These are phyloP conservation scores for Fusarium torulosum DNA, from an alignment of 2,329 filamentous ascomycete species.

Conservation along the genomic window DNA sequence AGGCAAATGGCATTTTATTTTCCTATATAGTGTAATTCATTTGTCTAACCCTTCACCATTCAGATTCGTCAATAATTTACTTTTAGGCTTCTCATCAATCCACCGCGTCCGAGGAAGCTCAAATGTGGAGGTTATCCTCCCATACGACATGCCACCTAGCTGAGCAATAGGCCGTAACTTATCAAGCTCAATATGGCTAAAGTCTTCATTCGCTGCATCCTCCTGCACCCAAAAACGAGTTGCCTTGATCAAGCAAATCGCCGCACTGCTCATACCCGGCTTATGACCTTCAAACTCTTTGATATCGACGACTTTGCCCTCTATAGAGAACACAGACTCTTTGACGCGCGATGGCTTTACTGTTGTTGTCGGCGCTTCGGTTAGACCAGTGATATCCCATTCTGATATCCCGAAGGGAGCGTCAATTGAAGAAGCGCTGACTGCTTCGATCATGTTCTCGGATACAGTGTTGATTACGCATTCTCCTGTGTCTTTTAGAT, in stretches of 20 bases:
- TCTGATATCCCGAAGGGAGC: constrained; percentile 81
- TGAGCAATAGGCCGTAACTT: constrained; percentile 83
- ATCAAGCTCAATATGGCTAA: constrained; percentile 79
- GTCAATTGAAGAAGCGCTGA: constrained; percentile 82
- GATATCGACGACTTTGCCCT: constrained; percentile 81
- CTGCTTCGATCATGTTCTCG: constrained; percentile 87
- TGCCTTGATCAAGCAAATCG: constrained; percentile 83
- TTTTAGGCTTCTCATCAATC: background rate
- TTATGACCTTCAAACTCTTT: constrained; percentile 82
- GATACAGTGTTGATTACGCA: constrained; percentile 89
- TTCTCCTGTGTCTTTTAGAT: constrained; percentile 78
- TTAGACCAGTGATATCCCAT: constrained; percentile 84
- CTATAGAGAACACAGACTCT: constrained; percentile 86
- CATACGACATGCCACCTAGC: constrained; percentile 89
- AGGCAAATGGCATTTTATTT: too few relatives aligned
- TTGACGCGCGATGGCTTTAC: constrained; percentile 80
- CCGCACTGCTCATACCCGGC: constrained; percentile 80
- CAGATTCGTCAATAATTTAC: background rate
- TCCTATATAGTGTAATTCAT: too few relatives aligned
- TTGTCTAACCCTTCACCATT: background rate
- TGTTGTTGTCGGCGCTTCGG: constrained; percentile 72
- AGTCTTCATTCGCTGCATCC: constrained; percentile 85
- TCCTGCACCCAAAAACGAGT: constrained; percentile 89
- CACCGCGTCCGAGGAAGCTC: constrained; percentile 68
- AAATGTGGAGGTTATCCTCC: constrained; percentile 73